phyloP scores from a whole-genome alignment of 805 yeast genomes.

The Wilhelminamyces savonicus region DNA sequence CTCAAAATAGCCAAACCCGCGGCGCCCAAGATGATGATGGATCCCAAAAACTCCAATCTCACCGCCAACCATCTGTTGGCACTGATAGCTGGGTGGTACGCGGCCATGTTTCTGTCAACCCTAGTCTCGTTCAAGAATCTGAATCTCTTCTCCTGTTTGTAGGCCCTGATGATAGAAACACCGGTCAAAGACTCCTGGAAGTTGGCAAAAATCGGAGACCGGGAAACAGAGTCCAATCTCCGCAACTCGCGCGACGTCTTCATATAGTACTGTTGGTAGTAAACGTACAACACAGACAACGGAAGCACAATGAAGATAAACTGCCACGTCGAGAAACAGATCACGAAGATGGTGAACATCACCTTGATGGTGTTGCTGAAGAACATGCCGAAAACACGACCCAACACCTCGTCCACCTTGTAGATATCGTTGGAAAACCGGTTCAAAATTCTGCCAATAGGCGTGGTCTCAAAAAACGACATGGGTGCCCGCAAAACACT shows the following conservation, averaged over 20 bases:
- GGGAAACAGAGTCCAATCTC: slow-evolving; percentile 73
- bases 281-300: slow-evolving; percentile 54
- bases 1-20: slow-evolving; percentile 76
- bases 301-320: slow-evolving; percentile 70
- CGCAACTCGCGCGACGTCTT: slow-evolving; percentile 76
- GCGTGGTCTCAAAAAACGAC: slow-evolving; percentile 94
- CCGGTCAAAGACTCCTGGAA: slow-evolving; percentile 80
- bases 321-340: slow-evolving; percentile 83
- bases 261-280: slow-evolving; percentile 72
- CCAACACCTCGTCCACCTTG: slow-evolving; percentile 75
- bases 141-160: slow-evolving; percentile 59
- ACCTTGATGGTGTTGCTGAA: slow-evolving; percentile 57
- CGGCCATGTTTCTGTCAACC: slow-evolving; percentile 83
- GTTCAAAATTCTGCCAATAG: slow-evolving; percentile 86
- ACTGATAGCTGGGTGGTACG: slow-evolving; percentile 85
- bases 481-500: slow-evolving; percentile 82
- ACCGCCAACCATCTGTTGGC: slow-evolving; percentile 98
- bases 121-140: slow-evolving; percentile 57
- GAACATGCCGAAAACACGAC: slow-evolving; percentile 66
- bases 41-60: slow-evolving; percentile 85
- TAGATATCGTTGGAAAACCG: slow-evolving; percentile 88
- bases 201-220: slow-evolving; percentile 78
- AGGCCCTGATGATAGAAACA: slow-evolving; percentile 70
- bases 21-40: slow-evolving; percentile 79
- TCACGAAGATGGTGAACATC: slow-evolving; percentile 71